These are phyloP conservation scores for Candida yuanshanica DNA, from an alignment of 805 yeast genomes.

Conservation along the genomic window DNA sequence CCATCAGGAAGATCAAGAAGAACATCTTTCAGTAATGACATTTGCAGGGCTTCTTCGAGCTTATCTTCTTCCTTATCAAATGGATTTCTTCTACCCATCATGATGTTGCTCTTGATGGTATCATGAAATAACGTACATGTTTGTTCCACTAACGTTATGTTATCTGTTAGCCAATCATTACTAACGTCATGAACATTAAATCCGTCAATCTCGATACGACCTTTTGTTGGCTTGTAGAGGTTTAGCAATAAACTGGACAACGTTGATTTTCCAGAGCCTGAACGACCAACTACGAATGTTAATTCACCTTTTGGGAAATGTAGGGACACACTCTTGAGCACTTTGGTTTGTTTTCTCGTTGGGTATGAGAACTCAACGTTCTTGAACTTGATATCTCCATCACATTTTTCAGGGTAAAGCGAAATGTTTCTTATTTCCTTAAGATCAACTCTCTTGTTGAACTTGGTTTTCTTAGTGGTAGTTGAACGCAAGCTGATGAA, in stretches of 20 bases:
- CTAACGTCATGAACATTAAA: conserved; percentile 37
- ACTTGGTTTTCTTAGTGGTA: conserved; percentile 7
- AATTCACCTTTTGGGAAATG: conserved; percentile 38
- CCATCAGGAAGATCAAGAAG: conserved; percentile 48
- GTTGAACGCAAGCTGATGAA: conserved; percentile 28
- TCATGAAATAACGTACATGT: conserved; percentile 59
- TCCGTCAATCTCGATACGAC: conserved; percentile 56
- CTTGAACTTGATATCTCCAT: conserved; percentile 49
- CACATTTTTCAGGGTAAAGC: conserved; percentile 23
- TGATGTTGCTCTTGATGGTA: conserved; percentile 57
- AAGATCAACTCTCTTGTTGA: conserved; percentile 5
- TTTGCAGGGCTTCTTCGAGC: conserved; percentile 39
- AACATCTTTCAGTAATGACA: conserved; percentile 48
- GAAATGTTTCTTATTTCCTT: conserved; percentile 13
- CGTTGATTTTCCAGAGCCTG: conserved; percentile 95
- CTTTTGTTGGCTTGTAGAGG: conserved; percentile 48
- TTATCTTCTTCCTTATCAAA: conserved; percentile 8
- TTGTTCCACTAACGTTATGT: conserved; percentile 73
- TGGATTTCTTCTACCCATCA: conserved; percentile 35
- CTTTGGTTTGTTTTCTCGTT: conserved; percentile 41
- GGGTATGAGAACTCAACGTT: conserved; percentile 63
- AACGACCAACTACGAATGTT: conserved; percentile 73
- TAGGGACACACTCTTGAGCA: conserved; percentile 43
- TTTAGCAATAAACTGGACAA: conserved; percentile 55
- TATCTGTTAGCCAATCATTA: conserved; percentile 48